These are phyloP conservation scores for Avena sativa DNA, from an alignment of 176 grass and related monocot species.

Conservation along the genomic window DNA sequence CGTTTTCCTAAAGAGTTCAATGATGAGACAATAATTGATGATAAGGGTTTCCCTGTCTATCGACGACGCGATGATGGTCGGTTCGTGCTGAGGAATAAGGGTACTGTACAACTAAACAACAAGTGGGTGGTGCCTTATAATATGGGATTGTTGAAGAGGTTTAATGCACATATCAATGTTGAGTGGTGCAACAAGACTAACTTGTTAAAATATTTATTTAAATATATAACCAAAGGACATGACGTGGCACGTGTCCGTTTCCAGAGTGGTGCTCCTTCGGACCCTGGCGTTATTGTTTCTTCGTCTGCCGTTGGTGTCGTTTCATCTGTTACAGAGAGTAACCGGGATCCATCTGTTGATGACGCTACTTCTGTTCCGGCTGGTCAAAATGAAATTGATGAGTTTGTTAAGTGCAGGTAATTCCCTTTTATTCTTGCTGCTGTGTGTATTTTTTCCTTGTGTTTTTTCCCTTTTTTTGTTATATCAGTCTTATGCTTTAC, in stretches of 20 bases:
- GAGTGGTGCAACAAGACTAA: background rate
- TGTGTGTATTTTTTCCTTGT: too few species aligned
- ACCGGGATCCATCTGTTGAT: too few species aligned
- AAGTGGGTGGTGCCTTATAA: background rate
- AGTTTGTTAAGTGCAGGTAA: too few species aligned
- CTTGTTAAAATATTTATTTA: background rate
- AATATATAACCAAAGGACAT: background rate
- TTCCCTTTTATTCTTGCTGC: too few species aligned
- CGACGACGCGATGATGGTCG: background rate
- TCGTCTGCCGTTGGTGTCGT: too few species aligned
- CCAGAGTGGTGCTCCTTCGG: background rate
- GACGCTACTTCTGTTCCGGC: too few species aligned
- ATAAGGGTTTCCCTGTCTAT: background rate
- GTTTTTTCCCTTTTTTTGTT: too few species aligned
- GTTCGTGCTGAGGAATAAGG: background rate
- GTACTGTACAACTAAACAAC: background rate
- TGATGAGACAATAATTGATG: background rate
- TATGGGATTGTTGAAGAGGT: background rate
- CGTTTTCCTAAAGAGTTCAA: background rate
- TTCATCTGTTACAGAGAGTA: accelerated
- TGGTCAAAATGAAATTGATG: background rate
- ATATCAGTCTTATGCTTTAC: too few species aligned
- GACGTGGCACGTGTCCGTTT: background rate
- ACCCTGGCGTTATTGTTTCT: too few species aligned
- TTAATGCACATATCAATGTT: background rate